A percentile compares a stretch with the other conserved stretches of the same genome.
Evolutionary conservation across 176 grass and related monocot species (phyloP).

Genomic region (Lolium rigidum): DNA sequence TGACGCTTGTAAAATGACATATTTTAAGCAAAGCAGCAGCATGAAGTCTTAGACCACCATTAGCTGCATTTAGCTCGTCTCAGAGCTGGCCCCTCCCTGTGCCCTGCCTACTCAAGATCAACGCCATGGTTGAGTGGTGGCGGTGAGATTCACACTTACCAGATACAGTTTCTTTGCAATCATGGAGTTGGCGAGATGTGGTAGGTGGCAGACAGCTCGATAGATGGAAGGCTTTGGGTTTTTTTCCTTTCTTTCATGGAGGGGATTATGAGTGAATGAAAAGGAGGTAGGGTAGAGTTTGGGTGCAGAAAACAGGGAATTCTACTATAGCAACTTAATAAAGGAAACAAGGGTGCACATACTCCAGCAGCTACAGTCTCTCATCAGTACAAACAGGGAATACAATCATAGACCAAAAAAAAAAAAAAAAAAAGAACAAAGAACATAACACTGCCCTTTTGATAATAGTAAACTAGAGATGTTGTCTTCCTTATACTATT

Average conservation of each 20-base stretch:
- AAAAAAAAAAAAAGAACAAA: background rate
- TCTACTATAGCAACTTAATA: slow-evolving; percentile 11
- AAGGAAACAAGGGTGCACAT: background rate
- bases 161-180: too few species aligned
- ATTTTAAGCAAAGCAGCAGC: background rate
- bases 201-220: background rate
- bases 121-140: background rate
- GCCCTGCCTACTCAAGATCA: background rate
- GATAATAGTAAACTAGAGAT: background rate
- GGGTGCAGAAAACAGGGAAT: slow-evolving; percentile 4
- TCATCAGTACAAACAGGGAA: background rate
- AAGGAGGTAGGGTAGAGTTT: background rate
- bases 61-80: background rate
- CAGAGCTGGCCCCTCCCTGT: background rate
- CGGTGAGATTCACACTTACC: background rate
- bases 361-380: background rate
- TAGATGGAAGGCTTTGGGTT: background rate
- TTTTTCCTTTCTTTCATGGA: background rate
- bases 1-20: background rate
- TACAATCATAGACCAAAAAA: background rate
- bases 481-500: slow-evolving; percentile 6
- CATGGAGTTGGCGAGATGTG: background rate
- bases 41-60: background rate
- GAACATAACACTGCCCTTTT: background rate
- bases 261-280: background rate